Evolutionary conservation across 2,329 filamentous ascomycete genomes (phyloP).

Genomic region (Thielaviopsis punctulata): DNA sequence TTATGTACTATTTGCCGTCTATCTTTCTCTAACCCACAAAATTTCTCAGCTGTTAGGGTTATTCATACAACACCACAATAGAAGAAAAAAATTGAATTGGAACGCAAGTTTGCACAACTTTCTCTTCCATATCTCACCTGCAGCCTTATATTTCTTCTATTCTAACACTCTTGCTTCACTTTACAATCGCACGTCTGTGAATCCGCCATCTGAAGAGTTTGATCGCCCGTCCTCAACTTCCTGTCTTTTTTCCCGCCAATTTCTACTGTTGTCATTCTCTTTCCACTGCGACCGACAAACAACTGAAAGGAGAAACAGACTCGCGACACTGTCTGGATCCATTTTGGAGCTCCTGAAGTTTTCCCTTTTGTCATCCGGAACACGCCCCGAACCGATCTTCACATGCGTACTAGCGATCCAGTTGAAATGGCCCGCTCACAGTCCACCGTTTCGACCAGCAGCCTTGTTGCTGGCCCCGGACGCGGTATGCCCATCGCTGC

Average conservation of each 20-base stretch:
- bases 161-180: neutral
- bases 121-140: neutral
- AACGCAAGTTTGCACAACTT: neutral
- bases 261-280: neutral
- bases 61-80: neutral
- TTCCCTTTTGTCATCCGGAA: neutral
- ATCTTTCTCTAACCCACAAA: too few species aligned
- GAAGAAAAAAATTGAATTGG: too few species aligned
- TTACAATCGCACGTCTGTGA: neutral
- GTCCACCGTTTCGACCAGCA: slow-evolving; percentile 7
- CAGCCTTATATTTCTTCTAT: neutral
- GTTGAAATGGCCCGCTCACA: slow-evolving; percentile 8
- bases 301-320: neutral
- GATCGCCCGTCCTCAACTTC: neutral
- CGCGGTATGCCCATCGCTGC: slow-evolving; percentile 22
- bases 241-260: neutral
- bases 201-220: neutral
- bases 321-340: neutral
- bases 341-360: neutral
- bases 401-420: neutral
- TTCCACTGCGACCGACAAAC: neutral
- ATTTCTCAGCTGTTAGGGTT: too few species aligned
- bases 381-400: neutral
- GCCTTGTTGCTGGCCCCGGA: slow-evolving; percentile 18
- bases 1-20: too few species aligned